Percentiles rank a stretch among this genome's conserved stretches.
Conservation (phyloP, 441 rosid species). For the Sinapis alba region DNA sequence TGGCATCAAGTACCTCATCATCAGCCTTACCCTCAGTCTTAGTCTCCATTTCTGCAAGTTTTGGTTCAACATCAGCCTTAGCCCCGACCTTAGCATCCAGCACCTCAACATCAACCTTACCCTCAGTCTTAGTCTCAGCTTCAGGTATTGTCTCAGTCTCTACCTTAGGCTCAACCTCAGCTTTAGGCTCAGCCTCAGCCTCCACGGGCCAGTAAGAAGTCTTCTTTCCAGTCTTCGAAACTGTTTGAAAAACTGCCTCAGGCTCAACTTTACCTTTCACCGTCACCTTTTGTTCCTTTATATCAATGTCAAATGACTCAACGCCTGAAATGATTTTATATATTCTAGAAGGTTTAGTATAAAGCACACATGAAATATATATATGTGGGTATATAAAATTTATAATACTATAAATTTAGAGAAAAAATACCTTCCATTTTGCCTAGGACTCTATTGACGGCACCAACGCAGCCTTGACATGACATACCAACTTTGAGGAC, state of each 20-base stretch:
- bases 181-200: conserved; percentile 35
- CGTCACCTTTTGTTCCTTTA: conserved; percentile 92
- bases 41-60: background rate
- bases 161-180: conserved; percentile 22
- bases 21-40: conserved; percentile 10
- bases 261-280: conserved; percentile 92
- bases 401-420: background rate
- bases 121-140: conserved; percentile 16
- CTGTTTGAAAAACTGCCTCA: conserved; percentile 84
- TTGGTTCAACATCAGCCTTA: conserved; percentile 6
- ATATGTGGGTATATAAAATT: background rate
- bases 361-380: background rate
- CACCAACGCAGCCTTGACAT: conserved; percentile 88
- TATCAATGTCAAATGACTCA: conserved; percentile 72
- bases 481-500: conserved; percentile 94
- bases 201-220: conserved; percentile 81
- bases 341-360: background rate
- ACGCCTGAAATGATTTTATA: conserved; percentile 40
- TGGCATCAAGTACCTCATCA: background rate
- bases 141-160: conserved; percentile 10
- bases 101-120: background rate
- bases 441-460: conserved; percentile 85
- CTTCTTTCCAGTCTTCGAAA: conserved; percentile 91
- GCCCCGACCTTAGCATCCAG: conserved; percentile 36
- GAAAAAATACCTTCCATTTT: conserved; percentile 76